phyloP scores from a whole-genome alignment of 257 asterid species.

The Solanum medicagineum region DNA sequence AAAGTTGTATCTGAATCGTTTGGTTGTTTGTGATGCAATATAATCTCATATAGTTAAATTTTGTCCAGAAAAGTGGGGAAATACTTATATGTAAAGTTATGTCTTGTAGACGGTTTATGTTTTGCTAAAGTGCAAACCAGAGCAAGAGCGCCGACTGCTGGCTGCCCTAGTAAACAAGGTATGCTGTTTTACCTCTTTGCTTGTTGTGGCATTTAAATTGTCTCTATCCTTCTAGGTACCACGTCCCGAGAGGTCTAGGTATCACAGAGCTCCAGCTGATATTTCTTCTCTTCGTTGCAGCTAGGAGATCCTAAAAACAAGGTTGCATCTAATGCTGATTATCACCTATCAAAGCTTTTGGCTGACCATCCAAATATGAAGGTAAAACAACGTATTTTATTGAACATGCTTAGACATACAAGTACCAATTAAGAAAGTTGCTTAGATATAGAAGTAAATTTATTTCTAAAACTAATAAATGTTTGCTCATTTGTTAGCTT shows the following conservation, averaged over 20 bases:
- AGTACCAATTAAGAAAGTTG: not conserved
- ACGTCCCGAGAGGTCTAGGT: not conserved
- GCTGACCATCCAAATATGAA: slow-evolving; percentile 97
- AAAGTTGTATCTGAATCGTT: not conserved
- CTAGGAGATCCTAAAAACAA: slow-evolving; percentile 95
- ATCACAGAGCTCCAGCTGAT: not conserved
- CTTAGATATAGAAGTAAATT: not conserved
- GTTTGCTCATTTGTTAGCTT: not conserved
- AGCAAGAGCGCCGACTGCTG: slow-evolving; percentile 84
- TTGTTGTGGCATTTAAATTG: not conserved
- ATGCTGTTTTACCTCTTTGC: not conserved
- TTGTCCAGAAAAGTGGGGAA: not conserved
- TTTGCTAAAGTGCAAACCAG: slow-evolving; percentile 83
- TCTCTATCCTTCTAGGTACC: no score
- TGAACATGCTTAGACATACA: not conserved
- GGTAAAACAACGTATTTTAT: slow-evolving; percentile 28
- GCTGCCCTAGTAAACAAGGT: slow-evolving; percentile 89
- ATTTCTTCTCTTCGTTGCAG: slow-evolving; percentile 30
- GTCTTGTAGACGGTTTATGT: slow-evolving; percentile 50
- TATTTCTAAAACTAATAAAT: not conserved
- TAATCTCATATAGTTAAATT: not conserved
- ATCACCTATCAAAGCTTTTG: slow-evolving; percentile 76
- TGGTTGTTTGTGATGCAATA: not conserved
- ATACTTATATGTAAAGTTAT: not conserved
- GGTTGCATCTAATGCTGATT: slow-evolving; percentile 95